Base-by-base conservation (phyloP, 345 rosid species). In the Lepidium didymum region DNA sequence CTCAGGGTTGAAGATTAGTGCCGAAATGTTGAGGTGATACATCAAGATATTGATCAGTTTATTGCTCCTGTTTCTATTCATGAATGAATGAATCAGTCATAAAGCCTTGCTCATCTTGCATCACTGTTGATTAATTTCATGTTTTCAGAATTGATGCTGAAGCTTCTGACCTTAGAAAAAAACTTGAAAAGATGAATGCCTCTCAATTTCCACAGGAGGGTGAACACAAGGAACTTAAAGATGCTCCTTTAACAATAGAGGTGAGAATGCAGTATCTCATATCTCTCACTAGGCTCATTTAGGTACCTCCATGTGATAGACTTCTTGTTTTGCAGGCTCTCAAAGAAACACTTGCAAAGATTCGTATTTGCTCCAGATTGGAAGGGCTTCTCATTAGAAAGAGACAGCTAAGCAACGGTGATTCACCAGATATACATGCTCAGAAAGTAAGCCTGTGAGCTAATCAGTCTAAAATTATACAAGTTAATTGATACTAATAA, bases 341-440 rank as follows among this genome's bases (percentile, higher is more conserved):
- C 79, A 93, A 84, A 79, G 85, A 80, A 78, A 95, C 96, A 53
- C 87, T 88, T 66, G 82, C 85, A 40, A 81, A 80, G 64, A 82
- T 88, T 45, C 89, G 91, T 56, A 79, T 82, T 35, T 93, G 96
- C 77, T 83, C 96, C 56, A 81, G 84, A 67, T 50, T 93, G 79
- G 97, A 93, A 80, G 88, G 87, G 71, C 88, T 88, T 82, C 75
- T 87, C 55, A 67, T 85, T 71, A 86, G 75, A 80, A 88, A 90
- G 87, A 88, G 86, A 70, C 66, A 53, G 77, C 67, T 86, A 33
- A 83, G 67, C 82, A 81, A 76, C 76, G 97, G 97, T 52, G 99
- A 93, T 68, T 84, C 97, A 64, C 81, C 86, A 18, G 97, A 93
- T 79, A 51, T 87, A 75, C 99, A 87, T 88, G 94, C 96, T 62